phyloP scores from a whole-genome alignment of 75 land plant species.

The Ceratopteris richardii region DNA sequence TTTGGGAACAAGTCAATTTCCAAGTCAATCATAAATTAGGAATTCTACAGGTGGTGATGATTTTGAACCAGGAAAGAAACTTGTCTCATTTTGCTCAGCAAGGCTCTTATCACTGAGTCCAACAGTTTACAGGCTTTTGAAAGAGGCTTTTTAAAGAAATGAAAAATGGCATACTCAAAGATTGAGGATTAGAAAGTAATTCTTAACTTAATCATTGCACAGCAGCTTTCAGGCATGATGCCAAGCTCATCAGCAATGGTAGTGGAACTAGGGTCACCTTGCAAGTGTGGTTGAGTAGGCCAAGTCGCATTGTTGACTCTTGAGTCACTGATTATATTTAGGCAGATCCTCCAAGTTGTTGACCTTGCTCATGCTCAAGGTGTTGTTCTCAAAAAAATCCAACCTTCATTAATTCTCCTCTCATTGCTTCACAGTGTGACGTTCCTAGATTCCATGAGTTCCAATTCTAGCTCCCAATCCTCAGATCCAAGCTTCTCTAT shows the following conservation, averaged over 20 bases:
- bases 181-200: neutral
- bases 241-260: neutral
- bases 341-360: conserved; percentile 44
- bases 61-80: neutral
- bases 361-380: conserved; percentile 43
- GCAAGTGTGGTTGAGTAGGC: conserved; percentile 38
- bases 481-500: neutral
- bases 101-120: neutral
- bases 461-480: neutral
- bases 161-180: neutral
- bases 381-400: conserved; percentile 24
- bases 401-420: conserved; percentile 48
- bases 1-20: neutral
- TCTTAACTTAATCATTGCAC: neutral
- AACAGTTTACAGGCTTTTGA: neutral
- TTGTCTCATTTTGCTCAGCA: neutral
- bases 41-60: neutral
- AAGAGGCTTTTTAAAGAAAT: neutral
- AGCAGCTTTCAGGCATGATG: neutral
- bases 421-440: conserved; percentile 32
- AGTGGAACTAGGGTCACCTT: conserved; percentile 22
- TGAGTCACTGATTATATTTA: conserved; percentile 42
- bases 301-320: conserved; percentile 18
- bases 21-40: neutral
- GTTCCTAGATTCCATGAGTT: conserved; percentile 29